Conservation (phyloP, 257 asterid species). For the Nyctanthes arbortristis region DNA sequence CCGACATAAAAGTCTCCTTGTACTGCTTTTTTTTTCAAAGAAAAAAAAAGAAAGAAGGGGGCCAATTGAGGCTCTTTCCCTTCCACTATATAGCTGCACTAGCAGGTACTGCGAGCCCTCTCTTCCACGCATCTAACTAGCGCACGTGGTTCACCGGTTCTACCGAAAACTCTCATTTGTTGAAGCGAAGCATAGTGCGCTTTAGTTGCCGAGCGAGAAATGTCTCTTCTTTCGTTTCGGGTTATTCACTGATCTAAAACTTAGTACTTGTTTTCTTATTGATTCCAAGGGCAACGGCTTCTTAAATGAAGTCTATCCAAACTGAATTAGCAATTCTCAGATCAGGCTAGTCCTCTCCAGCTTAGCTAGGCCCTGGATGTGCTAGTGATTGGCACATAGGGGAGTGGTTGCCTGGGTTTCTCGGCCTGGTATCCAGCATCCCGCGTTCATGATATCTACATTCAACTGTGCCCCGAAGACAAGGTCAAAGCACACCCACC, state of each 20-base stretch:
- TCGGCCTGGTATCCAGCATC: too few species aligned
- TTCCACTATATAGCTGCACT: not conserved
- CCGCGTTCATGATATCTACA: slow-evolving; percentile 3
- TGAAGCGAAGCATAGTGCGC: not conserved
- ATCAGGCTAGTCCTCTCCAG: slow-evolving; percentile 3
- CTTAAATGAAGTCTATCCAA: too few species aligned
- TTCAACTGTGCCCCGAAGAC: not conserved
- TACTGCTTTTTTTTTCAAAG: too few species aligned
- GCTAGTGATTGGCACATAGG: not conserved
- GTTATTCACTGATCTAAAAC: too few species aligned
- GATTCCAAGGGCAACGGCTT: too few species aligned
- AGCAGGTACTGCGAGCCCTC: not conserved
- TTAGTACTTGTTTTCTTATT: too few species aligned
- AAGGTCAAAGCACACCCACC: not conserved
- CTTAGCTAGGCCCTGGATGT: not conserved
- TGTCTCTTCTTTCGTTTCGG: too few species aligned
- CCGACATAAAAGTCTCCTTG: too few species aligned
- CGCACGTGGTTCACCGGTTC: not conserved
- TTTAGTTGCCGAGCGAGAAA: too few species aligned
- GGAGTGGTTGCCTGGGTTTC: too few species aligned
- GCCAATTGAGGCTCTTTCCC: not conserved
- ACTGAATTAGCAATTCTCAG: not conserved
- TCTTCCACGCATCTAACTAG: not conserved
- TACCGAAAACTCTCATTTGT: not conserved
- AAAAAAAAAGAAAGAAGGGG: too few species aligned